Base-by-base conservation (phyloP, 192 early-diverging fungal species). In the Geosiphon pyriformis region DNA sequence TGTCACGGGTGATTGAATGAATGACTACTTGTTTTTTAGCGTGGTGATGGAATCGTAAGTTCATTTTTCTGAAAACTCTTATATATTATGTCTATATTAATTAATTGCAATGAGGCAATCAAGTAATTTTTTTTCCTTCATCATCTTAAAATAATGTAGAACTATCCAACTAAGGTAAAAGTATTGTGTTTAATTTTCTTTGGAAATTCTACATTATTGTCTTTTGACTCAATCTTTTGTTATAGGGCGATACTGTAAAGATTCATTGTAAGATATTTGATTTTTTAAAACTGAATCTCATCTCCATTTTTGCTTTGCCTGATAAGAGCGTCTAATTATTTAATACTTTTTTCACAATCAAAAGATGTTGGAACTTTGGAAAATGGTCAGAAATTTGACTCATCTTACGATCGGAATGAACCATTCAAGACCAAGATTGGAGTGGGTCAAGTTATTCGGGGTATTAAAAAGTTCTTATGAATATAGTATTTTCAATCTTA, bases 401-500 rank as follows among this genome's bases (percentile, higher is more conserved):
- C 90, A 59, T 92, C 91, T 60, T 72, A 78, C 60, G 84, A 95
- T 76, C 93, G 94, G 70, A 79, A 83, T 25, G 61, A 88, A 69
- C 93, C 96, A 46, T 98, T 97, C 68, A 77, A 78, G 26, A 92
- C 88, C 78, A 79, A 76, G 49, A 96, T 98, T 68, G 96, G 96
- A 70, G 89, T 94, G 26, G 92, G 93, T 2, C 92, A 87, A 71
- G 94, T 98, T 66, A 98, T 98, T 76, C 76, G 81, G 59, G 92
- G 88, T 66, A 52, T n/a, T n/a, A n/a, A n/a, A n/a, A n/a, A n/a
- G n/a, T n/a, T n/a, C n/a, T n/a, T n/a, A n/a, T n/a, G n/a, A n/a
- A n/a, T n/a, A n/a, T n/a, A n/a, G n/a, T n/a, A n/a, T n/a, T n/a
- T n/a, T n/a, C n/a, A n/a, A n/a, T n/a, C n/a, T n/a, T n/a, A n/a